phyloP scores from a whole-genome alignment of 352 stramenopile genomes.

The Phytopythium litorale region DNA sequence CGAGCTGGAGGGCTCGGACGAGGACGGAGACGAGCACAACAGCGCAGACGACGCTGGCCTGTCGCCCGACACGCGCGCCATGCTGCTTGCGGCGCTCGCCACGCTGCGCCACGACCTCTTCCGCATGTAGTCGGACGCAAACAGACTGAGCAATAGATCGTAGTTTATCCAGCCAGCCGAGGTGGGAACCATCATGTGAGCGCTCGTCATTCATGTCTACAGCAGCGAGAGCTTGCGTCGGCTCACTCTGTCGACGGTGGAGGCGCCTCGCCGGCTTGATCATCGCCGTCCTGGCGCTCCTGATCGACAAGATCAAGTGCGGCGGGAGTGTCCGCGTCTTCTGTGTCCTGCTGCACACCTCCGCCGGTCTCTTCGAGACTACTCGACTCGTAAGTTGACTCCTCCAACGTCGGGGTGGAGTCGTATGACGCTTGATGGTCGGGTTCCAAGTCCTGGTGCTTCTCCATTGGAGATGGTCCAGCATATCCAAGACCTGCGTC shows the following conservation, averaged over 20 bases:
- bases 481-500: not conserved
- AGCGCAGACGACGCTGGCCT: slow-evolving; percentile 25
- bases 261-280: not conserved
- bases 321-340: not conserved
- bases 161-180: not conserved
- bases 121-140: slow-evolving; percentile 45
- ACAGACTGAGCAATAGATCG: not conserved
- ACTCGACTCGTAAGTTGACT: not conserved
- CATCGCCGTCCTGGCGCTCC: not conserved
- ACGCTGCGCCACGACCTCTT: slow-evolving; percentile 76
- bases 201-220: not conserved
- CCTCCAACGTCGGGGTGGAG: not conserved
- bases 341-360: not conserved
- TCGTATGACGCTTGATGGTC: not conserved
- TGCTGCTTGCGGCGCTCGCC: slow-evolving; percentile 63
- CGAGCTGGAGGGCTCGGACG: slow-evolving; percentile 22
- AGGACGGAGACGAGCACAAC: slow-evolving; percentile 5
- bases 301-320: not conserved
- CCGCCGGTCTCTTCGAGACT: not conserved
- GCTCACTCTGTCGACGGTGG: not conserved
- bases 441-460: not conserved
- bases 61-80: slow-evolving; percentile 21
- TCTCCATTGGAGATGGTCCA: not conserved
- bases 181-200: not conserved
- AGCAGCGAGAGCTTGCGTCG: too few species aligned